phyloP scores from a whole-genome alignment of 2,329 filamentous ascomycete species.

The Camillea tinctor region DNA sequence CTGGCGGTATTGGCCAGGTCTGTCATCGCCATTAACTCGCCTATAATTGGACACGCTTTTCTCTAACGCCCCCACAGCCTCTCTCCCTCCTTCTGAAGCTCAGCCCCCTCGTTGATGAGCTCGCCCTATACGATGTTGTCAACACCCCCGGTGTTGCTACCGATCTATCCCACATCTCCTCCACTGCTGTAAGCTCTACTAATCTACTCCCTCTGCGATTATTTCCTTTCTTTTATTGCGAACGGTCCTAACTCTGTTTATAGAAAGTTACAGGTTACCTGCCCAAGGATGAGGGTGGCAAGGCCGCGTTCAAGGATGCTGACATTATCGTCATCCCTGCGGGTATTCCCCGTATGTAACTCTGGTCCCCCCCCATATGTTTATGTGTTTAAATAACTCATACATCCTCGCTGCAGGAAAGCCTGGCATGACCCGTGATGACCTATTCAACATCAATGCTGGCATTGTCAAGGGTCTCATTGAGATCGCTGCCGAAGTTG shows the following conservation, averaged over 20 bases:
- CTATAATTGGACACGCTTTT: constrained; percentile 3
- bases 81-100: constrained; percentile 95
- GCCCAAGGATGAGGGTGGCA: constrained; percentile 80
- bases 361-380: background rate
- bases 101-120: constrained; percentile 82
- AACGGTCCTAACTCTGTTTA: constrained; percentile 30
- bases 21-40: constrained; percentile 26
- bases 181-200: constrained; percentile 62
- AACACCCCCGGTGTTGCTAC: constrained; percentile 96
- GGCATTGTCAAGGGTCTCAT: constrained; percentile 94
- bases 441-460: constrained; percentile 99
- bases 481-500: constrained; percentile 81
- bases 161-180: constrained; percentile 96
- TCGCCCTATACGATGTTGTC: constrained; percentile 98
- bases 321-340: constrained; percentile 97
- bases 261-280: constrained; percentile 87
- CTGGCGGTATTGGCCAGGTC: constrained; percentile 98
- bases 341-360: constrained; percentile 84
- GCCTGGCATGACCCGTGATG: constrained; percentile 98
- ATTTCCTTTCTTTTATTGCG: background rate
- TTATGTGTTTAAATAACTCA: constrained; percentile 19
- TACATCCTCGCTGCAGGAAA: constrained; percentile 65
- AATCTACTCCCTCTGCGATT: background rate
- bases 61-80: constrained; percentile 56
- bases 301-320: constrained; percentile 84